These are phyloP conservation scores for Scalesia atractyloides DNA, from an alignment of 129 eudicot genomes.

Conservation along the genomic window DNA sequence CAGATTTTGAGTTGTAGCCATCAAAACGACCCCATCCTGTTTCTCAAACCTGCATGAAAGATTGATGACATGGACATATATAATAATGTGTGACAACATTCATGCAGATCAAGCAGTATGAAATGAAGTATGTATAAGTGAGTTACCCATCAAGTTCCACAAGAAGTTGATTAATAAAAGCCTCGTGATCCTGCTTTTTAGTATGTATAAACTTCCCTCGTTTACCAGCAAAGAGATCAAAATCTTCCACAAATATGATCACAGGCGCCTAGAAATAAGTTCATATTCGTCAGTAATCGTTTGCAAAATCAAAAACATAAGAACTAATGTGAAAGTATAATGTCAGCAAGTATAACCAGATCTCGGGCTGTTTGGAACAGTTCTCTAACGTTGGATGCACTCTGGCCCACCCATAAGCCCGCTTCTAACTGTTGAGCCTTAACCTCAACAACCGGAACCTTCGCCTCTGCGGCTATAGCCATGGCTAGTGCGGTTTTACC, in stretches of 20 bases:
- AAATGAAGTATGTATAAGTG: too few relatives aligned
- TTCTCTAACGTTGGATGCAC: constrained; percentile 95
- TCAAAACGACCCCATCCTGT: constrained; percentile 94
- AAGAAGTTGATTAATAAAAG: constrained; percentile 89
- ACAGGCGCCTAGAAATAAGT: constrained; percentile 75
- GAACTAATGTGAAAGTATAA: constrained; percentile 14
- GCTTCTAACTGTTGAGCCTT: constrained; percentile 82
- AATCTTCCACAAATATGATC: constrained; percentile 91
- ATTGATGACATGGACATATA: constrained; percentile 8
- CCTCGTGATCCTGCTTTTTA: constrained; percentile 91
- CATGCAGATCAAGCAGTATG: not conserved
- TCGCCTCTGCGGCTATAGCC: constrained; percentile 96
- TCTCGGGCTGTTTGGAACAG: constrained; percentile 91
- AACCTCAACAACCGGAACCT: constrained; percentile 85
- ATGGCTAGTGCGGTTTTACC: constrained; percentile 92
- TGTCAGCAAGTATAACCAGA: constrained; percentile 54
- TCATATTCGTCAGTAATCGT: constrained; percentile 20
- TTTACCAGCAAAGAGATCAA: constrained; percentile 89
- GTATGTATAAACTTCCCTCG: constrained; percentile 82
- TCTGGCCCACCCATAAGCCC: constrained; percentile 84
- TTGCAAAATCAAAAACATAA: constrained; percentile 8
- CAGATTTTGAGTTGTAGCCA: constrained; percentile 84
- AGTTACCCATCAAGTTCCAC: constrained; percentile 98
- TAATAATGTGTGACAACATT: constrained; percentile 7
- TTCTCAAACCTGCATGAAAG: constrained; percentile 75